A percentile compares a stretch with the other conserved stretches of the same genome.
Conservation (phyloP, 2,329 filamentous ascomycete genomes). For the Cladosporium sp. region DNA sequence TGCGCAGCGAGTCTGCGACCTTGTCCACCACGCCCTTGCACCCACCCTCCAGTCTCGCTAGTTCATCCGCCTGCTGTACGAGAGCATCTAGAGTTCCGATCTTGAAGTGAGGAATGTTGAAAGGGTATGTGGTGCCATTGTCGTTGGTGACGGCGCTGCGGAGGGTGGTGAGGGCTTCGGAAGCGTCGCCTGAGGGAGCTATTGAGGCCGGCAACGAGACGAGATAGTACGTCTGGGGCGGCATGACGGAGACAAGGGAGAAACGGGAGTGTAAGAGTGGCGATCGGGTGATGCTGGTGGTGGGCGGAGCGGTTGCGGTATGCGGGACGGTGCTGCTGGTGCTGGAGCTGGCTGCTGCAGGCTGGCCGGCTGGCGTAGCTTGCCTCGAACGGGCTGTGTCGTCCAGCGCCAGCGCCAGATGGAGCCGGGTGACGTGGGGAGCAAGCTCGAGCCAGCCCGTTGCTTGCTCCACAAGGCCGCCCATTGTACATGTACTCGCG, state of each 20-base stretch:
- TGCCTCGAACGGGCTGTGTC: background rate
- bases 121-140: constrained; percentile 68
- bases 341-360: constrained; percentile 1
- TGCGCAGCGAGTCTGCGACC: constrained; percentile 77
- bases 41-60: constrained; percentile 74
- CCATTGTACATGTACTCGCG: constrained; percentile 7
- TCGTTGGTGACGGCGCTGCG: constrained; percentile 66
- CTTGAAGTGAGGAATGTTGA: constrained; percentile 89
- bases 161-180: constrained; percentile 74
- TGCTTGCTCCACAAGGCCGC: background rate
- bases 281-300: background rate
- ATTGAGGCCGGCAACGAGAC: constrained; percentile 86
- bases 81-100: constrained; percentile 93
- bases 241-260: constrained; percentile 20
- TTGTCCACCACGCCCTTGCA: constrained; percentile 82
- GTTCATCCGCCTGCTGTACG: constrained; percentile 92
- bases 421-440: background rate
- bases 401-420: background rate
- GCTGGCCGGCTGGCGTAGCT: constrained; percentile 1
- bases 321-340: constrained; percentile 11
- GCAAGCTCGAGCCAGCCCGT: background rate
- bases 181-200: constrained; percentile 69
- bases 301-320: background rate
- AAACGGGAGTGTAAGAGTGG: background rate
- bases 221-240: constrained; percentile 65